These are phyloP conservation scores for Ophiognomonia clavigignenti-juglandacearum DNA, from an alignment of 2,329 filamentous ascomycete genomes.

Conservation along the genomic window DNA sequence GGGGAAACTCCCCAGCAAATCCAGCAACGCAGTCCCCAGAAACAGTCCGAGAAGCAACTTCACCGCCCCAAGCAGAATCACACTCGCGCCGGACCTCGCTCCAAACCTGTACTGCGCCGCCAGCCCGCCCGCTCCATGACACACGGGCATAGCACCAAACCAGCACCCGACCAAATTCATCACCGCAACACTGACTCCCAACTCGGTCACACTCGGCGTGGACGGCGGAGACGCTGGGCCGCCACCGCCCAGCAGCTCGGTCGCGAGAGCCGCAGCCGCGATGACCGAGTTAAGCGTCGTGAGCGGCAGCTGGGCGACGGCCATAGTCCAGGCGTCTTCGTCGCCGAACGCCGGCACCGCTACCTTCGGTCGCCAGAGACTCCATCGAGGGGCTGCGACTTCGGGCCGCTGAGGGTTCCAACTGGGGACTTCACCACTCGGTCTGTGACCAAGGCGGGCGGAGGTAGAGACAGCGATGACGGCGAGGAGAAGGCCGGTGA, in stretches of 20 bases:
- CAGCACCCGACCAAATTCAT: constrained; percentile 86
- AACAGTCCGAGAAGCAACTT: constrained; percentile 74
- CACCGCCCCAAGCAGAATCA: constrained; percentile 71
- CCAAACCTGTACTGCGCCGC: constrained; percentile 91
- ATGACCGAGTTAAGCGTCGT: constrained; percentile 92
- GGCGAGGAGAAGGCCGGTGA: constrained; percentile 64
- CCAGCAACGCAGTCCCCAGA: constrained; percentile 69
- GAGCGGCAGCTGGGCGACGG: constrained; percentile 81
- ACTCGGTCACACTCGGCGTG: constrained; percentile 65
- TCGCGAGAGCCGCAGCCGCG: constrained; percentile 74
- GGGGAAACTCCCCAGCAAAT: constrained; percentile 68
- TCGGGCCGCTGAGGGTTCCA: too few species aligned
- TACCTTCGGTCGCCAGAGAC: constrained; percentile 55
- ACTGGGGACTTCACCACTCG: too few species aligned
- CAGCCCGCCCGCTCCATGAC: constrained; percentile 86
- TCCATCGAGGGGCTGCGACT: constrained; percentile 51
- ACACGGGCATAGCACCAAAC: constrained; percentile 94
- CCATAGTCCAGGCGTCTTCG: constrained; percentile 48
- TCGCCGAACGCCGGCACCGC: constrained; percentile 37
- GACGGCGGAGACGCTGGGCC: constrained; percentile 52
- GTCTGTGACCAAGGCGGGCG: too few species aligned
- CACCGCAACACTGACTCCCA: constrained; percentile 74
- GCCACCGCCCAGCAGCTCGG: constrained; percentile 65
- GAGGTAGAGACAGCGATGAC: too few species aligned
- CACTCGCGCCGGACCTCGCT: constrained; percentile 77